phyloP scores from a whole-genome alignment of 2,329 filamentous ascomycete genomes.

The Fusarium bulbicola region DNA sequence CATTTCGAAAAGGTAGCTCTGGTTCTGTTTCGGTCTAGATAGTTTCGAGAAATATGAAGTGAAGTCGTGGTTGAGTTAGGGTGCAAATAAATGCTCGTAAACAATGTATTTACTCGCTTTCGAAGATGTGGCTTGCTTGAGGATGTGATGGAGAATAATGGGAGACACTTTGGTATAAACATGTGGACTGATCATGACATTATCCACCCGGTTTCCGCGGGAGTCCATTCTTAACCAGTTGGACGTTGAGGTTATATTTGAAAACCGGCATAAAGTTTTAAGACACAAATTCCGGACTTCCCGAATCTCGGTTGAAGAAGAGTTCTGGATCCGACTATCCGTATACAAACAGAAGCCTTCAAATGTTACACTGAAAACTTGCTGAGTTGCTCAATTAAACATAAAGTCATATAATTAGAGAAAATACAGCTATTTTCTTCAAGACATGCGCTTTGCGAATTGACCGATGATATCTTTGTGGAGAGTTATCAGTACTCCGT shows the following conservation, averaged over 20 bases:
- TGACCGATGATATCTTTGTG: no score
- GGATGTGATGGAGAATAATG: no score
- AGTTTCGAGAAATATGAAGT: rapidly evolving
- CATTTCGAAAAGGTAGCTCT: not conserved
- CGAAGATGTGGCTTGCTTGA: not conserved
- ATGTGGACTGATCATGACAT: not conserved
- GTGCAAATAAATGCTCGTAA: rapidly evolving
- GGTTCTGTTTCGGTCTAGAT: rapidly evolving
- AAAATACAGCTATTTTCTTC: not conserved
- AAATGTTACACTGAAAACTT: rapidly evolving
- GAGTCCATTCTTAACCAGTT: not conserved
- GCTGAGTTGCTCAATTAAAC: rapidly evolving
- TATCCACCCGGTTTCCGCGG: not conserved
- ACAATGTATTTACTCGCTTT: not conserved
- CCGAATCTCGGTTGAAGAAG: not conserved
- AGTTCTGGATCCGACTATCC: no score
- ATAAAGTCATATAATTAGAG: rapidly evolving
- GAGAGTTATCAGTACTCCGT: no score
- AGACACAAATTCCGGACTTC: not conserved
- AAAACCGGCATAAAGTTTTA: not conserved
- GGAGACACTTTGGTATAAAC: not conserved
- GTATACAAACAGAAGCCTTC: rapidly evolving
- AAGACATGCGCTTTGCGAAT: no score
- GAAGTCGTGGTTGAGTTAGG: rapidly evolving
- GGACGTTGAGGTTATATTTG: not conserved